Percentiles rank a stretch among this genome's conserved stretches.
Conservation (phyloP, 2,329 filamentous ascomycete species). For the Venturia oleaginea region DNA sequence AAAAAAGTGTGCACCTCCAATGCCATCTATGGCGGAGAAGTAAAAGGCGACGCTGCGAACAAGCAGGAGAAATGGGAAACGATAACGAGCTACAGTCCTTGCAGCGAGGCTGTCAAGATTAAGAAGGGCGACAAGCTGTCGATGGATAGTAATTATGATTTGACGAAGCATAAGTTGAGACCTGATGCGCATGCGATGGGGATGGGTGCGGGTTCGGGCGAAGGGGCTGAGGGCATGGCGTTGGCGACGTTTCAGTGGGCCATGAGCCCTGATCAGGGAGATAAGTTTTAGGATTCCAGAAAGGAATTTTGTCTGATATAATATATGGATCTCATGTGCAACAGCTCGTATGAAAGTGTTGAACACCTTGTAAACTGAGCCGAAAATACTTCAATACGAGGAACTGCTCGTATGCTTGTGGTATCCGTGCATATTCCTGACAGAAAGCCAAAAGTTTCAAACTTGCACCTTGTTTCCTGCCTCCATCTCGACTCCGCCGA, state of each 20-base stretch:
- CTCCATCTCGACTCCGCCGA: no score
- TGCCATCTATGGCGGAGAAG: constrained; percentile 10
- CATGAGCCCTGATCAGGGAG: not conserved
- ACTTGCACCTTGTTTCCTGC: no score
- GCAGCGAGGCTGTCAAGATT: constrained; percentile 2
- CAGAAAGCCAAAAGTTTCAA: no score
- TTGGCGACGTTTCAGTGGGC: constrained; percentile 3
- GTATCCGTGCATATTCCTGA: no score
- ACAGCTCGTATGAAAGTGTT: no score
- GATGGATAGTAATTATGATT: constrained; percentile 10
- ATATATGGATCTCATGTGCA: no score
- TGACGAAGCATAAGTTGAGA: constrained; percentile 13
- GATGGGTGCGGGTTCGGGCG: not conserved
- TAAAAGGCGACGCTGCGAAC: not conserved
- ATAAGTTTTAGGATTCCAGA: not conserved
- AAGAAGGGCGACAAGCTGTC: constrained; percentile 10
- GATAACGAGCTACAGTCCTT: constrained; percentile 9
- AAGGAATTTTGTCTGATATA: no score
- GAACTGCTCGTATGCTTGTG: no score
- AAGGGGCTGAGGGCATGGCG: constrained; percentile 13
- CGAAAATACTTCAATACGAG: no score
- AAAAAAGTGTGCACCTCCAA: constrained; percentile 9
- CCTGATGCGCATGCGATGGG: constrained; percentile 8
- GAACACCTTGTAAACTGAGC: no score
- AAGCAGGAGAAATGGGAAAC: constrained; percentile 13